phyloP scores from a whole-genome alignment of 345 rosid genomes.

The Tarenaya hassleriana region DNA sequence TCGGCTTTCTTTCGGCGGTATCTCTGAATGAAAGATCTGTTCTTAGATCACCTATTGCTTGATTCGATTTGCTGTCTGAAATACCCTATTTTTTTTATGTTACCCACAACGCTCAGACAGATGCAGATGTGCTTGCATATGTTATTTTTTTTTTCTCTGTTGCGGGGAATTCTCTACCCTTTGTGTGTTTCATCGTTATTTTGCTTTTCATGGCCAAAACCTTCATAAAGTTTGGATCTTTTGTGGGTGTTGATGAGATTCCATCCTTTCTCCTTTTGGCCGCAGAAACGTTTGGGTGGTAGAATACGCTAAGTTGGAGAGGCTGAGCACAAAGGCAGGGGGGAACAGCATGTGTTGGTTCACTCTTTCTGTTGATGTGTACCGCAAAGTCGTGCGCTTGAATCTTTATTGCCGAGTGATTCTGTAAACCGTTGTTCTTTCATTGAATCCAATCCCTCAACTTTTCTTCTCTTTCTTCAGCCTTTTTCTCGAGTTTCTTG shows the following conservation, averaged over 20 bases:
- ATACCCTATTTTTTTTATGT: no score
- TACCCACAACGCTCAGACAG: no score
- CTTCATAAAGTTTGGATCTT: slow-evolving; percentile 37
- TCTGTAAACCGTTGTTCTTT: slow-evolving; percentile 38
- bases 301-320: background rate
- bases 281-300: no score
- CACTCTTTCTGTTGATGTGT: slow-evolving; percentile 43
- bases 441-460: background rate
- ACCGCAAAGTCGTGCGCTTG: slow-evolving; percentile 48
- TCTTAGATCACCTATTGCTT: no score
- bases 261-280: slow-evolving; percentile 26
- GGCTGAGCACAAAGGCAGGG: slow-evolving; percentile 6
- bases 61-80: no score
- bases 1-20: no score
- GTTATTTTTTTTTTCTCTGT: no score
- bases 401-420: slow-evolving; percentile 83
- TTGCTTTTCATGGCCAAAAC: no score
- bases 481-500: slow-evolving; percentile 45
- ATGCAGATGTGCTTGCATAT: no score
- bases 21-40: no score
- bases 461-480: slow-evolving; percentile 53
- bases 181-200: no score
- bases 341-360: slow-evolving; percentile 51
- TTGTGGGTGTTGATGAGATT: slow-evolving; percentile 60
- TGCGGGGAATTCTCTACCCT: no score